A percentile compares a stretch with the other conserved stretches of the same genome.
These are phyloP conservation scores for Scheffersomyces stambukii DNA, from an alignment of 1,139 yeast species.

Conservation along the genomic window DNA sequence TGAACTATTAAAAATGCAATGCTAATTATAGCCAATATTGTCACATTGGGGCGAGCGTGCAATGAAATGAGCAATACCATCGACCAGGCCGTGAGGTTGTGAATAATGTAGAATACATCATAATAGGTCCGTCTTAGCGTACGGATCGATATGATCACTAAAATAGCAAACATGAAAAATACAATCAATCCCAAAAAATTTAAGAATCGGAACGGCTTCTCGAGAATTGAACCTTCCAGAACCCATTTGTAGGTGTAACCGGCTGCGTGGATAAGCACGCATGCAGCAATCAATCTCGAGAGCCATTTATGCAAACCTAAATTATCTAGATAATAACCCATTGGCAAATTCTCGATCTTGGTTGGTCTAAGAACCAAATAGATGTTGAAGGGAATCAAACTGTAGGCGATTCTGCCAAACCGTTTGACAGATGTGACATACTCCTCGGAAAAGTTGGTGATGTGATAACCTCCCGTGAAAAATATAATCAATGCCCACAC, in stretches of 20 bases:
- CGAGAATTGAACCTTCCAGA: conserved; percentile 22
- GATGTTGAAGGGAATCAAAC: conserved; percentile 61
- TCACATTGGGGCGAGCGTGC: conserved; percentile 45
- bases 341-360: conserved; percentile 36
- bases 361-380: conserved; percentile 57
- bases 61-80: conserved; percentile 29
- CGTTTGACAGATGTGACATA: conserved; percentile 30
- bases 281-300: conserved; percentile 56
- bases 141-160: conserved; percentile 54
- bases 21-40: conserved; percentile 17
- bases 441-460: conserved; percentile 19
- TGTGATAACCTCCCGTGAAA: conserved; percentile 17
- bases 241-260: conserved; percentile 52
- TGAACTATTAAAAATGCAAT: conserved; percentile 21
- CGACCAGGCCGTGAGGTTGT: conserved; percentile 26
- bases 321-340: conserved; percentile 53
- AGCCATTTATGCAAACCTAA: conserved; percentile 76
- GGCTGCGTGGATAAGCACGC: conserved; percentile 52
- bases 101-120: conserved; percentile 29
- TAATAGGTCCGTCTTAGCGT: conserved; percentile 22
- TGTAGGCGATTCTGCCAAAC: conserved; percentile 59
- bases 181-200: conserved; percentile 66
- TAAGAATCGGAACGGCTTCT: conserved; percentile 37
- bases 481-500: conserved; percentile 30
- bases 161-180: conserved; percentile 34